Percentiles rank a stretch among this genome's conserved stretches.
Conservation (phyloP, 2,329 filamentous ascomycete genomes). For the Cadophora gregata region DNA sequence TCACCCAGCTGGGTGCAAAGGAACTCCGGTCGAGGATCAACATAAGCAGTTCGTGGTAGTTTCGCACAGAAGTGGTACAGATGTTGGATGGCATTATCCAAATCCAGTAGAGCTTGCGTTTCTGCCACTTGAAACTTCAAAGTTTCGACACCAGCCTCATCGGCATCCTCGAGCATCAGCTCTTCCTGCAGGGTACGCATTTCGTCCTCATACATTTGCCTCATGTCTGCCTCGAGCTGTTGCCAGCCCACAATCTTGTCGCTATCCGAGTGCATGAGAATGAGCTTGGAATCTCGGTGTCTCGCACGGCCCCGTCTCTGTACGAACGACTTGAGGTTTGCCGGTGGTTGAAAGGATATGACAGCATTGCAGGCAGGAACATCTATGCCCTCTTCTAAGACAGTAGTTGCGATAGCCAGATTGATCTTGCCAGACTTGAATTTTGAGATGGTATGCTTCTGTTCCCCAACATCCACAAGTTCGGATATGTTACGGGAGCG, state of each 20-base stretch:
- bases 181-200: slow-evolving; percentile 37
- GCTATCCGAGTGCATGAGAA: slow-evolving; percentile 54
- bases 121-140: slow-evolving; percentile 49
- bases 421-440: slow-evolving; percentile 61
- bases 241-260: slow-evolving; percentile 61
- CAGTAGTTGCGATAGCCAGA: slow-evolving; percentile 65
- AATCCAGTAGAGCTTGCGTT: slow-evolving; percentile 69
- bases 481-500: slow-evolving; percentile 51
- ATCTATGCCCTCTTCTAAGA: slow-evolving; percentile 70
- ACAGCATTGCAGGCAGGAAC: slow-evolving; percentile 68
- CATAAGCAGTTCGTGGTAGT: slow-evolving; percentile 59
- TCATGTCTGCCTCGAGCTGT: slow-evolving; percentile 75
- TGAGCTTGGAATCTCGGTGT: slow-evolving; percentile 57
- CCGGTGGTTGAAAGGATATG: slow-evolving; percentile 66
- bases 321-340: slow-evolving; percentile 68
- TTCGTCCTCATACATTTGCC: slow-evolving; percentile 46
- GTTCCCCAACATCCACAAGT: slow-evolving; percentile 45
- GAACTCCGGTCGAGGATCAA: slow-evolving; percentile 73
- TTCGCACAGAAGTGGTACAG: slow-evolving; percentile 81
- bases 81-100: slow-evolving; percentile 76
- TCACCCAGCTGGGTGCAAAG: slow-evolving; percentile 49
- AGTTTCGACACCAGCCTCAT: slow-evolving; percentile 43
- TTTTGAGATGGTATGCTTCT: slow-evolving; percentile 49
- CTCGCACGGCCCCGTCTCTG: slow-evolving; percentile 70
- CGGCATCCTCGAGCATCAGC: slow-evolving; percentile 34